Evolutionary conservation across 2,329 filamentous ascomycete genomes (phyloP).

Genomic region (Colletotrichum liaoningense): DNA sequence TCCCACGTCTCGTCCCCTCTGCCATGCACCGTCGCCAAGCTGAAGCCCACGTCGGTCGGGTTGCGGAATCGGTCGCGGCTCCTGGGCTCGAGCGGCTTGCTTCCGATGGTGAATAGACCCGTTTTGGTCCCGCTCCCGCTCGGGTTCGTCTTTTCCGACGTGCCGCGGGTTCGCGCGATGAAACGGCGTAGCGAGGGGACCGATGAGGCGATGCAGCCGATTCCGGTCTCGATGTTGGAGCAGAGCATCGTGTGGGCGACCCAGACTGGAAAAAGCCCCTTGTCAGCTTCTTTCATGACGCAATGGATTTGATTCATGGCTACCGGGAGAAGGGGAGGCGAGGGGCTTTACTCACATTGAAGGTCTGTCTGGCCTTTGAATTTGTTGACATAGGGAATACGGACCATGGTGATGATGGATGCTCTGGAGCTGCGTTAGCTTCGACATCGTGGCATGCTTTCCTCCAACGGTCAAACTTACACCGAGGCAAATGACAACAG

Average conservation of each 20-base stretch:
- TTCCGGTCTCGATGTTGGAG: constrained; percentile 40
- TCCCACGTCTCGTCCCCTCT: constrained; percentile 34
- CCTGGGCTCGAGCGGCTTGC: constrained; percentile 26
- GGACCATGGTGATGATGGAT: constrained; percentile 40
- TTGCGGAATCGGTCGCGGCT: constrained; percentile 30
- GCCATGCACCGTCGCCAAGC: constrained; percentile 29
- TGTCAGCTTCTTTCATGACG: not conserved
- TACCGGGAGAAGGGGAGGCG: too few relatives aligned
- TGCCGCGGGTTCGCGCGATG: constrained; percentile 28
- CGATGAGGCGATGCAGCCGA: constrained; percentile 39
- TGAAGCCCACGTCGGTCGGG: constrained; percentile 34
- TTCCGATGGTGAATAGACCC: constrained; percentile 32
- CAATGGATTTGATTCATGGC: not conserved
- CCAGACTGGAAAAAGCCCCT: constrained; percentile 22
- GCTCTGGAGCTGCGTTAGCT: constrained; percentile 18
- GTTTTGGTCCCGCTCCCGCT: constrained; percentile 17
- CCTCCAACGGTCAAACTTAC: not conserved
- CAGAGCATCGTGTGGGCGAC: constrained; percentile 37
- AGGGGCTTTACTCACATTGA: constrained; percentile 9
- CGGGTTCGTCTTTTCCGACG: constrained; percentile 23
- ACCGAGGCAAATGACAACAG: constrained; percentile 39
- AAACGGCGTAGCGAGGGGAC: constrained; percentile 37
- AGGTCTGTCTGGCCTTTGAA: constrained; percentile 36
- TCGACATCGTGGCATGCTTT: too few relatives aligned
- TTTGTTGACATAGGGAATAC: constrained; percentile 39